Conservation (phyloP, 208 protist species). For the Acanthamoeba polyphaga region DNA sequence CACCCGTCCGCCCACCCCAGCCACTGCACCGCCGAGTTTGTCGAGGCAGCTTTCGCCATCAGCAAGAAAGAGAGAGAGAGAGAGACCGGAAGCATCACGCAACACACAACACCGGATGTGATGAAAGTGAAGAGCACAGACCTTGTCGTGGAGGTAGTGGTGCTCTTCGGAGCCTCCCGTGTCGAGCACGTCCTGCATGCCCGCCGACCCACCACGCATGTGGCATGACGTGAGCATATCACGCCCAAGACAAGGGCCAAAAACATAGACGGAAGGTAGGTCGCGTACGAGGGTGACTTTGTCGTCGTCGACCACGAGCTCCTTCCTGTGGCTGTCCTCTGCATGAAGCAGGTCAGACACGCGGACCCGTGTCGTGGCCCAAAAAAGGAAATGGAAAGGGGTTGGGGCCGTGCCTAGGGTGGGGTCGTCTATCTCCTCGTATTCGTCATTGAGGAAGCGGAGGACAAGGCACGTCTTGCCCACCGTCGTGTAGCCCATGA, state of each 20-base stretch:
- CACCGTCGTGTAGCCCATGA: conserved; percentile 57
- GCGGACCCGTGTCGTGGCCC: not conserved
- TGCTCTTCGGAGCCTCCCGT: conserved; percentile 47
- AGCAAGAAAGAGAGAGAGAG: not conserved
- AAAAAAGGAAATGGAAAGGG: not conserved
- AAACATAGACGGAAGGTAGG: not conserved
- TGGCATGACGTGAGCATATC: not conserved
- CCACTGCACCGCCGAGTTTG: not conserved
- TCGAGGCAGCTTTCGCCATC: not conserved
- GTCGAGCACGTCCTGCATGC: conserved; percentile 30
- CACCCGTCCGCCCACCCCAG: conserved; percentile 50
- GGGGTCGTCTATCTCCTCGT: conserved; percentile 69
- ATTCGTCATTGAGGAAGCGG: conserved; percentile 65
- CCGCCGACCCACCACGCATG: not conserved
- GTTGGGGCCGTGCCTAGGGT: not conserved
- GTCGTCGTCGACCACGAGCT: conserved; percentile 8
- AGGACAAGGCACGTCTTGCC: conserved; percentile 67
- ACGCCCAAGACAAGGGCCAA: not conserved
- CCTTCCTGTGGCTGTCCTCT: conserved; percentile 63
- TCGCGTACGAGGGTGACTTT: not conserved
- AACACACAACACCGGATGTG: not conserved
- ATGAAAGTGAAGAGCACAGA: not conserved
- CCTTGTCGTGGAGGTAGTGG: conserved; percentile 57
- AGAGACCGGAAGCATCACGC: not conserved
- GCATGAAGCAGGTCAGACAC: not conserved